Percentiles rank a stretch among this genome's conserved stretches.
These are phyloP conservation scores for Mycena kentingensis DNA, from an alignment of 768 basidiomycete species.

Conservation along the genomic window DNA sequence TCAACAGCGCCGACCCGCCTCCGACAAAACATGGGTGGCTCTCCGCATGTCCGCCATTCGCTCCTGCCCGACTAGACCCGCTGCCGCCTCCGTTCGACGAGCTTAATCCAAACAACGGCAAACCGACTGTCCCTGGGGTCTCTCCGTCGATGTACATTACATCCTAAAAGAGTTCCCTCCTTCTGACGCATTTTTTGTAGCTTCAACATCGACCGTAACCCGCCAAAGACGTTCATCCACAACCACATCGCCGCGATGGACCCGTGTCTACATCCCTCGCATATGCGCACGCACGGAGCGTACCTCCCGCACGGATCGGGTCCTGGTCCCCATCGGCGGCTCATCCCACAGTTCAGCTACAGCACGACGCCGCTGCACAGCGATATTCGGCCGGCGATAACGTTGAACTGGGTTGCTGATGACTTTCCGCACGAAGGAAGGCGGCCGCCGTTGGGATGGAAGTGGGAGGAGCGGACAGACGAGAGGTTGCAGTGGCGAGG, in stretches of 20 bases:
- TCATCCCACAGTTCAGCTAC: constrained; percentile 56
- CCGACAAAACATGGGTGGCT: constrained; percentile 19
- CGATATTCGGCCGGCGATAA: constrained; percentile 51
- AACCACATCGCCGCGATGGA: constrained; percentile 47
- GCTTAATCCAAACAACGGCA: constrained; percentile 2
- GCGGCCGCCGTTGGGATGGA: constrained; percentile 28
- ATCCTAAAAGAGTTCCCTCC: not conserved
- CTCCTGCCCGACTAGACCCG: constrained; percentile 12
- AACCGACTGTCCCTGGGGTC: constrained; percentile 1
- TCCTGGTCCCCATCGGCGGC: constrained; percentile 40
- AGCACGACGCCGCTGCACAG: constrained; percentile 50
- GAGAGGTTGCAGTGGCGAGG: constrained; percentile 71
- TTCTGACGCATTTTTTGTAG: not conserved
- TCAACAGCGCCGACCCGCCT: not conserved
- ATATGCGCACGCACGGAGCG: constrained; percentile 47
- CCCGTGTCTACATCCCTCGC: constrained; percentile 45
- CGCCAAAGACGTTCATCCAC: constrained; percentile 46
- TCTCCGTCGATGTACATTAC: not conserved
- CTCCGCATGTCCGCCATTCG: constrained; percentile 18
- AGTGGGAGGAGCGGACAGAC: constrained; percentile 63
- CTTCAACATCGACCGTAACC: not conserved
- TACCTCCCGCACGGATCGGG: constrained; percentile 52
- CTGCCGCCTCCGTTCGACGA: constrained; percentile 10
- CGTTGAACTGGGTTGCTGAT: constrained; percentile 47
- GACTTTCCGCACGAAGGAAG: constrained; percentile 25